Conservation (phyloP, 768 basidiomycete species). For the Kwoniella europaea region DNA sequence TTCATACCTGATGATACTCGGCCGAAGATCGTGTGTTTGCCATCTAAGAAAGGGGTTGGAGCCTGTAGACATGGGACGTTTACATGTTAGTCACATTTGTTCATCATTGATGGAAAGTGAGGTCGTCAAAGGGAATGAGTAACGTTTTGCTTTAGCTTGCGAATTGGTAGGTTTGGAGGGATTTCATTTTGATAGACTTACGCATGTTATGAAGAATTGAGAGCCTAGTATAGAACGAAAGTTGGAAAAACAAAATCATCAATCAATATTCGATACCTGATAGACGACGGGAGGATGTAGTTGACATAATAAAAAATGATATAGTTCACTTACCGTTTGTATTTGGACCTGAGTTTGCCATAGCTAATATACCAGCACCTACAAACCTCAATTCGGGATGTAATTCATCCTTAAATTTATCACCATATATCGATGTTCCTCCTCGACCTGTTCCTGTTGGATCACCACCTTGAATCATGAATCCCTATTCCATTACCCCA, state of each 20-base stretch:
- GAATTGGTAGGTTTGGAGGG: no score
- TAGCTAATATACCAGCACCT: conserved; percentile 83
- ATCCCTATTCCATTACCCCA: conserved; percentile 66
- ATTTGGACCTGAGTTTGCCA: conserved; percentile 61
- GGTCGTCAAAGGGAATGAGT: no score
- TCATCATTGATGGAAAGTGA: no score
- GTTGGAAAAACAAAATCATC: not conserved
- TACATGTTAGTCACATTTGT: no score
- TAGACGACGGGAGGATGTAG: no score
- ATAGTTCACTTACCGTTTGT: conserved; percentile 57
- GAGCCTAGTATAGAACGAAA: conserved; percentile 38
- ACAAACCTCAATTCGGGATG: conserved; percentile 90
- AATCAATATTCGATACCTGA: not conserved
- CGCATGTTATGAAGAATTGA: conserved; percentile 58
- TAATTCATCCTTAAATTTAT: conserved; percentile 85
- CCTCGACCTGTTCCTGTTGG: conserved; percentile 95
- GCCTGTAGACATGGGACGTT: conserved; percentile 42
- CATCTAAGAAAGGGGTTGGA: conserved; percentile 59
- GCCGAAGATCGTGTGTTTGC: conserved; percentile 66
- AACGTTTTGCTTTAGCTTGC: no score
- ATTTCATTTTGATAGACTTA: conserved; percentile 24
- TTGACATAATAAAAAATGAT: no score
- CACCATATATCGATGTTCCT: conserved; percentile 60
- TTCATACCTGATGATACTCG: conserved; percentile 89
- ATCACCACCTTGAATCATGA: conserved; percentile 95